Percentiles rank a stretch among this genome's conserved stretches.
These are phyloP conservation scores for Entonaema liquescens DNA, from an alignment of 495 filamentous ascomycete species.

Conservation along the genomic window DNA sequence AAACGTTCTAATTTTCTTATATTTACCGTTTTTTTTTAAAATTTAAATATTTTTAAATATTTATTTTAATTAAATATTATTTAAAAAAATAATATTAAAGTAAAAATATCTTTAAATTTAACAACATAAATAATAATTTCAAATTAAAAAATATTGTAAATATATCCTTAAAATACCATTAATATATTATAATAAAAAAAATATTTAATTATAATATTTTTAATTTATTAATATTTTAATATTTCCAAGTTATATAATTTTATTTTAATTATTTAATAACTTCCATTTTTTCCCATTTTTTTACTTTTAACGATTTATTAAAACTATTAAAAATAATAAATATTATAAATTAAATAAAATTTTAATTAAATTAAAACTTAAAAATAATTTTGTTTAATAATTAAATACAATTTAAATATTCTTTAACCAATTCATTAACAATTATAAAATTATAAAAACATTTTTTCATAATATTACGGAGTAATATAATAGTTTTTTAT, in stretches of 20 bases:
- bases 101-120: not conserved
- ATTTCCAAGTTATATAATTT: not conserved
- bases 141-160: not conserved
- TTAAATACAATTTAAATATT: not conserved
- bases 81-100: not conserved
- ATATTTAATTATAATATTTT: not conserved
- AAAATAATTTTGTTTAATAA: not conserved
- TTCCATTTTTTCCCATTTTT: not conserved
- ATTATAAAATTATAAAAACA: not conserved
- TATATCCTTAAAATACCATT: not conserved
- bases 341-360: not conserved
- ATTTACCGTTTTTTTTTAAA: not conserved
- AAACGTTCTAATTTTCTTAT: not conserved
- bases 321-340: not conserved
- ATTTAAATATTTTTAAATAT: not conserved
- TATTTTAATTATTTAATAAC: not conserved
- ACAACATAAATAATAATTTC: not conserved
- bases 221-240: not conserved
- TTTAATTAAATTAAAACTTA: not conserved
- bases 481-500: not conserved
- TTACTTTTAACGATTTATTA: not conserved
- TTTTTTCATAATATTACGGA: not conserved
- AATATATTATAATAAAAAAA: not conserved
- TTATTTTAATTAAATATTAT: not conserved
- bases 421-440: not conserved